Conservation (phyloP, 805 yeast species). For the Starmerella riodocensis region DNA sequence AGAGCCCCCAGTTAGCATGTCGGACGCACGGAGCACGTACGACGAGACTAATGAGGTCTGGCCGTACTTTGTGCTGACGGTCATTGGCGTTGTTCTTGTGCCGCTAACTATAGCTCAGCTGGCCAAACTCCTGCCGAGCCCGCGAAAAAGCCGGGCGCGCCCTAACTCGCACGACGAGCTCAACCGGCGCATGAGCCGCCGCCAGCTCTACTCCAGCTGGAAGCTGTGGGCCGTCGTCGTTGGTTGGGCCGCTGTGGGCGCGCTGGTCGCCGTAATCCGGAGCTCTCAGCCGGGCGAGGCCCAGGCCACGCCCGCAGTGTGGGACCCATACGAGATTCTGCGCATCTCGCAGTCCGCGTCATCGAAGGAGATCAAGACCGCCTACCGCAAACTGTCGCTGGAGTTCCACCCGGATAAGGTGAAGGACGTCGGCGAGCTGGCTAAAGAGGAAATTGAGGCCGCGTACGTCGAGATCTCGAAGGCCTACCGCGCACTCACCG, state of each 20-base stretch:
- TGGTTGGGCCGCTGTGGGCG: conserved; percentile 52
- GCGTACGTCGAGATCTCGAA: conserved; percentile 68
- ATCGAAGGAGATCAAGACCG: conserved; percentile 66
- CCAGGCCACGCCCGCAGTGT: conserved; percentile 25
- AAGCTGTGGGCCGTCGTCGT: conserved; percentile 24
- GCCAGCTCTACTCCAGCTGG: conserved; percentile 1
- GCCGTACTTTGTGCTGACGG: conserved; percentile 78
- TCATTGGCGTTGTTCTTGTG: conserved; percentile 50
- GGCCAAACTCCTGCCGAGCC: conserved; percentile 9
- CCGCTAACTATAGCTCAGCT: conserved; percentile 44
- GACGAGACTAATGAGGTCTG: conserved; percentile 85
- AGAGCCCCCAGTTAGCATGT: conserved; percentile 2
- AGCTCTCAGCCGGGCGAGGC: conserved; percentile 23
- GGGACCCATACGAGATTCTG: conserved; percentile 85
- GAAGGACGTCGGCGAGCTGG: conserved; percentile 36
- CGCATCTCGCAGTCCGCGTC: conserved; percentile 56
- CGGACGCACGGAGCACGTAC: conserved; percentile 34
- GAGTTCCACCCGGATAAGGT: conserved; percentile 91
- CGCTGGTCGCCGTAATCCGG: conserved; percentile 29
- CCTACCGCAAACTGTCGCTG: conserved; percentile 75
- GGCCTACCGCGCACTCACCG: conserved; percentile 92
- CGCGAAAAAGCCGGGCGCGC: not conserved
- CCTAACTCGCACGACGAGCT: conserved; percentile 7
- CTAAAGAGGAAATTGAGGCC: conserved; percentile 57
- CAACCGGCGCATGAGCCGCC: conserved; percentile 2